A percentile compares a stretch with the other conserved stretches of the same genome.
Conservation (phyloP, 805 yeast genomes). For the Ogataea henricii region DNA sequence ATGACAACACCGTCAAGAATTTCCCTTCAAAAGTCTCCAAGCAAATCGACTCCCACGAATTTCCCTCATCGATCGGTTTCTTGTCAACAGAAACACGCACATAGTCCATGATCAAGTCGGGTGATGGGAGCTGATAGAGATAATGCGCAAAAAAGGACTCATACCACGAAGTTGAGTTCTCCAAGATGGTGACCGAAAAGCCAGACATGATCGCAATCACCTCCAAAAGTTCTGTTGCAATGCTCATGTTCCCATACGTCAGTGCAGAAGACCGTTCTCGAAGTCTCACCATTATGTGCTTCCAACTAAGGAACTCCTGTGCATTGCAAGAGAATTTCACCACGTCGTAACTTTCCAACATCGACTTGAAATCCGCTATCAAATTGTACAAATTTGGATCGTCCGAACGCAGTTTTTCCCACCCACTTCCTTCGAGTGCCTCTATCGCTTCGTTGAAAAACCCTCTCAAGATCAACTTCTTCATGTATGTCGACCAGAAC, state of each 20-base stretch:
- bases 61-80: constrained; percentile 40
- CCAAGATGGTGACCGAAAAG: constrained; percentile 47
- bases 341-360: constrained; percentile 43
- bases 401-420: constrained; percentile 37
- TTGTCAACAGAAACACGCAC: constrained; percentile 36
- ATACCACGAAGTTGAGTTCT: constrained; percentile 63
- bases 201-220: constrained; percentile 50
- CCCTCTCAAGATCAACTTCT: constrained; percentile 62
- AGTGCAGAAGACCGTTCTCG: constrained; percentile 42
- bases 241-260: constrained; percentile 29
- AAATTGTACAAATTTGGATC: constrained; percentile 37
- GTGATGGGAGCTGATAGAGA: constrained; percentile 60
- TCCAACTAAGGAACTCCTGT: constrained; percentile 51
- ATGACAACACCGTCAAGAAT: constrained; percentile 56
- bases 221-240: constrained; percentile 42
- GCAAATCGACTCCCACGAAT: constrained; percentile 58
- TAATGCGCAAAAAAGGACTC: constrained; percentile 49
- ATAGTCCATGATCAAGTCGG: constrained; percentile 44
- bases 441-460: constrained; percentile 55
- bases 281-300: constrained; percentile 48
- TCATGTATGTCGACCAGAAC: constrained; percentile 65
- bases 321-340: constrained; percentile 38
- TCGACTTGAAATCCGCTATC: constrained; percentile 42
- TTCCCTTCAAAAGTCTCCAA: constrained; percentile 57
- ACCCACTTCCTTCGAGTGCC: constrained; percentile 47